phyloP scores from a whole-genome alignment of 2,329 filamentous ascomycete species.

The Botrytis cinerea region DNA sequence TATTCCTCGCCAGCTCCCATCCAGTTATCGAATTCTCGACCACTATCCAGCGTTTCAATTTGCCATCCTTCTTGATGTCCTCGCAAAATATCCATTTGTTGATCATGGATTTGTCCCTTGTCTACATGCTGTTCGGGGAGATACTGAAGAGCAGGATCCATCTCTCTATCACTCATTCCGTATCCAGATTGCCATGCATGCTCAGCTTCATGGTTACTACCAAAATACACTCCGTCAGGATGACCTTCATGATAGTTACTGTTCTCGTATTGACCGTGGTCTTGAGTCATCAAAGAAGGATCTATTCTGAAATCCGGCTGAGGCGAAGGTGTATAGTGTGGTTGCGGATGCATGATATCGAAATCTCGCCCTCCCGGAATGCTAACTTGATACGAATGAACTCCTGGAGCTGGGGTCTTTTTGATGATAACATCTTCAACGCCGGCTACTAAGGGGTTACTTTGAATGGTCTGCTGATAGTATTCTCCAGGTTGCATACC shows the following conservation, averaged over 20 bases:
- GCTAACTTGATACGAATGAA: constrained; percentile 41
- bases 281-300: constrained; percentile 35
- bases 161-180: constrained; percentile 25
- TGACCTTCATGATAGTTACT: constrained; percentile 27
- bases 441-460: constrained; percentile 29
- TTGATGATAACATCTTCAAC: constrained; percentile 49
- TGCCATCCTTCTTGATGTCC: constrained; percentile 41
- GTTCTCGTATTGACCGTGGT: constrained; percentile 31
- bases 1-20: constrained; percentile 33
- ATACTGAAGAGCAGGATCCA: constrained; percentile 33
- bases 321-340: constrained; percentile 18
- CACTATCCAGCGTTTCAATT: constrained; percentile 37
- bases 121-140: constrained; percentile 33
- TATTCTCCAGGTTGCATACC: constrained; percentile 51
- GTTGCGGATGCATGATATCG: constrained; percentile 36
- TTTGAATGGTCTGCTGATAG: constrained; percentile 46
- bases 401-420: constrained; percentile 42
- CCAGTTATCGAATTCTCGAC: constrained; percentile 42
- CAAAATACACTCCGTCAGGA: constrained; percentile 34
- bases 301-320: constrained; percentile 36
- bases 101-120: constrained; percentile 37
- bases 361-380: constrained; percentile 43
- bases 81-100: constrained; percentile 37
- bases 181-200: constrained; percentile 31
- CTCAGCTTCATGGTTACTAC: constrained; percentile 31